Evolutionary conservation across 345 rosid species (phyloP).

Genomic region (Triadica sebifera): DNA sequence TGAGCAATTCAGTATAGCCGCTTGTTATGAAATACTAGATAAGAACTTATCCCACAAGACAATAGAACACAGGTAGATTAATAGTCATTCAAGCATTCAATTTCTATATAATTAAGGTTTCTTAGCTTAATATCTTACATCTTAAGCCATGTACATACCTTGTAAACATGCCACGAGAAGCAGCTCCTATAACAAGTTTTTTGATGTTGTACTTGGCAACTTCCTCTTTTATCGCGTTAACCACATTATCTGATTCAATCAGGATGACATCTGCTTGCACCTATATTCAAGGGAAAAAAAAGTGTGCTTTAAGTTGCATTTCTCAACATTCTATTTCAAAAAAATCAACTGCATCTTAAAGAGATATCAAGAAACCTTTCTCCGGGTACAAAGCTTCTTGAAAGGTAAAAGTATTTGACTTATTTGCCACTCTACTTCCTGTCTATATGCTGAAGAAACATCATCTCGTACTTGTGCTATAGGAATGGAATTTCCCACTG

Average conservation of each 20-base stretch:
- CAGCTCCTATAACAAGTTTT: slow-evolving; percentile 82
- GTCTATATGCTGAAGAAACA: slow-evolving; percentile 67
- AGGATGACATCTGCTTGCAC: slow-evolving; percentile 52
- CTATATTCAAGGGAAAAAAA: slow-evolving; percentile 42
- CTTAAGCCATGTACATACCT: slow-evolving; percentile 42
- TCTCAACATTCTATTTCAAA: neutral
- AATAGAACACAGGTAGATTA: neutral
- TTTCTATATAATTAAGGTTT: neutral
- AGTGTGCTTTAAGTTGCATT: slow-evolving; percentile 12
- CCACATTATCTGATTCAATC: slow-evolving; percentile 67
- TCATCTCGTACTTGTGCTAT: slow-evolving; percentile 73
- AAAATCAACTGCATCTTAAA: neutral
- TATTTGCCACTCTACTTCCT: slow-evolving; percentile 65
- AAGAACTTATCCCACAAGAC: neutral
- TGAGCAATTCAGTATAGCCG: neutral
- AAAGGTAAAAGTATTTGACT: slow-evolving; percentile 59
- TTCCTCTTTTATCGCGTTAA: slow-evolving; percentile 67
- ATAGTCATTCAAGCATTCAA: neutral
- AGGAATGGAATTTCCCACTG: slow-evolving; percentile 76
- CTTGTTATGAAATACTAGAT: neutral
- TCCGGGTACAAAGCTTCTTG: slow-evolving; percentile 58
- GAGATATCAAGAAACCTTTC: slow-evolving; percentile 43
- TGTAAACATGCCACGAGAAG: slow-evolving; percentile 54
- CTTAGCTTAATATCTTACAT: neutral
- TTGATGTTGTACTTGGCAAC: slow-evolving; percentile 40